Evolutionary conservation across 345 rosid species (phyloP), one percentile per base, ranked within the genome.

Genomic region (Citrus maxima): DNA sequence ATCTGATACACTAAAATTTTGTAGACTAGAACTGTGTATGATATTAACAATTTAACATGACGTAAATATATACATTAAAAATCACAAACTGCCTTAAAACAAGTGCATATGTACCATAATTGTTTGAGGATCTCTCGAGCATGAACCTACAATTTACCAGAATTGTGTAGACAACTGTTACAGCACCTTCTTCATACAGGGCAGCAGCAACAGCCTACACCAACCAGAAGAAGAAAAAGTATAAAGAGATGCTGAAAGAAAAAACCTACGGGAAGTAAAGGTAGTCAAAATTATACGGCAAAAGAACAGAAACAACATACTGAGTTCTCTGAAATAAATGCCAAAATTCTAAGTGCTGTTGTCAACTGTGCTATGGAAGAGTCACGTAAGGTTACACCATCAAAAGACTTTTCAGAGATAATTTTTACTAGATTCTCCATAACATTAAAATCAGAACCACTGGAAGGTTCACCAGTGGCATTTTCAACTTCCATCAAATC

Each of bases 51-150:
- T 46, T 46, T 12, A 46, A 72, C 67, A 70, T 49, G 55, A 40
- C 21, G 55, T 18, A 55, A 32, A 55, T 58, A 22, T 46, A 30
- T 46, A 24, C 61, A 62, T 8, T 37, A 73, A 25, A 55, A 75
- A 64, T 24, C 13, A 75, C 42, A 28, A 46, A 73, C 68, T 27
- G 18, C 77, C 62, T 75, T 18, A 62, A 73, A 63, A 55, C 64
- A 74, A 37, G 24, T 7, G 51, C 24, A 56, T 22, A 27, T 30
- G 79, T 82, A 96, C 99, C 99, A 72, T 89, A 94, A 83, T 84
- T 96, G 83, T 91, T 96, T 9, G 98, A 91, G 70, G 94, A 91
- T 85, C 97, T 91, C 91, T 91, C 99, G 79, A 93, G 93, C 98
- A 96, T 94, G 84, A 88, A 91, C 87, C 97, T 87, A 79, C 99